A percentile compares a stretch with the other conserved stretches of the same genome.
phyloP scores from a whole-genome alignment of 176 grass and related monocot genomes.

The Oryza meyeriana region DNA sequence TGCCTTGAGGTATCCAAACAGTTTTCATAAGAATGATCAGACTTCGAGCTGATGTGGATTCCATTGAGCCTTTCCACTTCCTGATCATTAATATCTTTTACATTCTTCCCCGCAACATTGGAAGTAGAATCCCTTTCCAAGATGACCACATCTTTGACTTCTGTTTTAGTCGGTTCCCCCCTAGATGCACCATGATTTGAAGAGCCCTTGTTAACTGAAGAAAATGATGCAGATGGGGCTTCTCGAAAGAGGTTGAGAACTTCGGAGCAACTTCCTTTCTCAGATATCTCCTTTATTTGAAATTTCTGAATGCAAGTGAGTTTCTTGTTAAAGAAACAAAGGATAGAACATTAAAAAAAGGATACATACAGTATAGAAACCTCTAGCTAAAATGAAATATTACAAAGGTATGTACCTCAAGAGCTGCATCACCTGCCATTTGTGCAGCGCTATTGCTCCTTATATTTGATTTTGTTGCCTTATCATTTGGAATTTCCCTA shows the following conservation, averaged over 20 bases:
- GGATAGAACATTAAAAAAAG: background rate
- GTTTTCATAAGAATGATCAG: conserved; percentile 24
- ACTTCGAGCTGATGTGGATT: conserved; percentile 29
- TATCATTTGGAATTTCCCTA: conserved; percentile 40
- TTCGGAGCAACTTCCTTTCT: conserved; percentile 72
- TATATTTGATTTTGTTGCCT: conserved; percentile 50
- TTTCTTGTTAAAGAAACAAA: conserved; percentile 44
- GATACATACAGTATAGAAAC: conserved; percentile 19
- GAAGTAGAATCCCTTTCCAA: conserved; percentile 41
- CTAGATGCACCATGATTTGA: conserved; percentile 39
- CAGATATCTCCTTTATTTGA: conserved; percentile 53
- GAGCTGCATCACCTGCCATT: conserved; percentile 35
- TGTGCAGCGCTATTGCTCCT: conserved; percentile 30
- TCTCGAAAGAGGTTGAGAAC: conserved; percentile 73
- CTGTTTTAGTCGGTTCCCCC: conserved; percentile 37
- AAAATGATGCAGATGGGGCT: conserved; percentile 65
- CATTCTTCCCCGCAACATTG: conserved; percentile 28
- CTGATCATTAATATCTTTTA: conserved; percentile 34
- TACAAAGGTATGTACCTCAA: conserved; percentile 52
- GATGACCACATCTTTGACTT: conserved; percentile 36
- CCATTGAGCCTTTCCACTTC: conserved; percentile 39
- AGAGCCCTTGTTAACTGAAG: conserved; percentile 72
- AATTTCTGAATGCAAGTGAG: conserved; percentile 44
- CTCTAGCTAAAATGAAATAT: conserved; percentile 9
- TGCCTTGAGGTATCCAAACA: conserved; percentile 41